Evolutionary conservation across 345 rosid species (phyloP), one percentile per base, ranked within the genome.

Genomic region (Balakata baccata): DNA sequence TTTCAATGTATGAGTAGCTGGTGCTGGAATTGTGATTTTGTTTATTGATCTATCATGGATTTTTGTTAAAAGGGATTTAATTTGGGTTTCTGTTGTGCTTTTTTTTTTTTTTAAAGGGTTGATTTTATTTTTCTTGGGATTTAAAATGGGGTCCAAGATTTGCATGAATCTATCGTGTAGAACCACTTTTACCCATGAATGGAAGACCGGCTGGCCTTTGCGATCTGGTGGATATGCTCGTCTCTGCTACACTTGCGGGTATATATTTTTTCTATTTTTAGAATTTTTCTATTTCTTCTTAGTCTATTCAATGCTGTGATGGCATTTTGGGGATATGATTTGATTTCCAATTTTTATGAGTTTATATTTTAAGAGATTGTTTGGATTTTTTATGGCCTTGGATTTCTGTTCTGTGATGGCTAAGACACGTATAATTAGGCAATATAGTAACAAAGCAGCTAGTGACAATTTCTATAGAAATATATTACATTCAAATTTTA

Each of bases 171-270:
- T 84, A 14, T 83, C 84, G 4, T 90, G 97, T 75, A 79, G 86
- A 68, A 73, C 87, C 22, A 79, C 83, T 7, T 69, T 75, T 22
- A 82, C 86, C 73, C 84, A 39, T 54, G 90, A 90, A 78, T 92
- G 97, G 97, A 92, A 84, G 78, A 87, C 79, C 71, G 98, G 96
- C 1, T 94, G 97, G 98, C 87, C 84, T 75, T 78, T 94, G 84
- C 90, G 90, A 89, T 92, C 97, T 73, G 96, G 94, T 60, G 87
- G 82, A 56, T 81, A 73, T 66, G 96, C 92, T 79, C 85, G 75
- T 81, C 98, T 94, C 80, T 94, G 98, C 80, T 80, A 54, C 73
- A 78, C 77, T 74, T 94, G 98, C 93, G 97, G 98, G 98, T 94
- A 86, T 23, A 62, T 79, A 62, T 75, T 56, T 70, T 49, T 23